Conservation (phyloP, 202 grass and related monocot species). For the Schoenoplectus triqueter region DNA sequence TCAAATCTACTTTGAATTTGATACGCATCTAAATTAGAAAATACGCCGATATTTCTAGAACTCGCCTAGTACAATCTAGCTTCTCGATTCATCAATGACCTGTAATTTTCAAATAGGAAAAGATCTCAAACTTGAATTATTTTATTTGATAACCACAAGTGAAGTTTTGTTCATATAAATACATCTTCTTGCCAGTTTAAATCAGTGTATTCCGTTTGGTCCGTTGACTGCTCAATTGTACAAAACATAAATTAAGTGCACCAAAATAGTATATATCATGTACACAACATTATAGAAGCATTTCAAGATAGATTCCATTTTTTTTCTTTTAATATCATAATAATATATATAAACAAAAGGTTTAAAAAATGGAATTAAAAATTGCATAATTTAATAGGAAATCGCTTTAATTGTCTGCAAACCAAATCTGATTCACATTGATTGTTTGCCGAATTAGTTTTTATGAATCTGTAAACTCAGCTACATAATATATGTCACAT, state of each 20-base stretch:
- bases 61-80: not conserved
- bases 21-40: conserved; percentile 29
- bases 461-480: not conserved
- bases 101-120: not conserved
- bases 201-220: not conserved
- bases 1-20: conserved; percentile 6
- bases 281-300: no score
- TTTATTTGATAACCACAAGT: not conserved
- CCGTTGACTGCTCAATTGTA: no score
- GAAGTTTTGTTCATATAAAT: not conserved
- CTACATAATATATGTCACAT: not conserved
- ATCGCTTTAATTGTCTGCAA: not conserved
- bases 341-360: no score
- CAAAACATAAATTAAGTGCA: no score
- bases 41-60: conserved; percentile 4
- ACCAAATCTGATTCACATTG: not conserved
- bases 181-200: not conserved
- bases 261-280: no score
- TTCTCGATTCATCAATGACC: conserved; percentile 2
- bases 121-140: not conserved
- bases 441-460: not conserved
- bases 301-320: no score
- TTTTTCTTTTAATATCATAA: no score
- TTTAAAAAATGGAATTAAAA: no score
- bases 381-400: not conserved